phyloP scores from a whole-genome alignment of 2,329 filamentous ascomycete genomes.

The Penicillium sp. region DNA sequence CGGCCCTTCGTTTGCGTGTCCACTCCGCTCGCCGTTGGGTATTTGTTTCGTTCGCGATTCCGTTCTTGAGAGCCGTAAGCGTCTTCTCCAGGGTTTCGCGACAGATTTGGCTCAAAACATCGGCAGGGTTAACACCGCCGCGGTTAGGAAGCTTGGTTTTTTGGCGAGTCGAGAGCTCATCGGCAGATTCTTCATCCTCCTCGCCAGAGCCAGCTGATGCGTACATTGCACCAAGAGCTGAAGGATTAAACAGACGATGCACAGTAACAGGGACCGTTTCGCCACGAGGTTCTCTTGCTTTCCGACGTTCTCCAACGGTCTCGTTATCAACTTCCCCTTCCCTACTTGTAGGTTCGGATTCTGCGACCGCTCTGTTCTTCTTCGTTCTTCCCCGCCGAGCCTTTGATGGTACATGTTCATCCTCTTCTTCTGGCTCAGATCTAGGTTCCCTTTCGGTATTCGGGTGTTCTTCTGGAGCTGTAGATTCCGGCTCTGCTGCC shows the following conservation, averaged over 20 bases:
- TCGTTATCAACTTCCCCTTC: slow-evolving; percentile 14
- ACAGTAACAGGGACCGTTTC: slow-evolving; percentile 44
- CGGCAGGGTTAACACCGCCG: slow-evolving; percentile 52
- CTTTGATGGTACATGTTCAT: slow-evolving; percentile 3
- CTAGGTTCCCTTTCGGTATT: neutral
- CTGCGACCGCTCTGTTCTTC: slow-evolving; percentile 4
- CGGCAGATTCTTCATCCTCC: slow-evolving; percentile 30
- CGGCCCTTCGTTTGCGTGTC: slow-evolving; percentile 48
- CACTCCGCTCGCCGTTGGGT: slow-evolving; percentile 41
- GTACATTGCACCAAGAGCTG: slow-evolving; percentile 28
- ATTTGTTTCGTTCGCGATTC: slow-evolving; percentile 42
- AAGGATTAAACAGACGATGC: slow-evolving; percentile 41
- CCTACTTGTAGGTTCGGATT: slow-evolving; percentile 5
- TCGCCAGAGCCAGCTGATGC: slow-evolving; percentile 20
- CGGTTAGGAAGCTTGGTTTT: slow-evolving; percentile 41
- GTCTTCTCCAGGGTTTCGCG: slow-evolving; percentile 52
- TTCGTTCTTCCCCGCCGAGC: slow-evolving; percentile 6
- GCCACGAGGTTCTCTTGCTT: slow-evolving; percentile 31
- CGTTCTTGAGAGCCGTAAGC: slow-evolving; percentile 43
- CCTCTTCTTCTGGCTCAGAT: neutral
- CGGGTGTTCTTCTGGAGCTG: neutral
- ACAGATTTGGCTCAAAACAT: slow-evolving; percentile 53
- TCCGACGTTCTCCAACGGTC: slow-evolving; percentile 17
- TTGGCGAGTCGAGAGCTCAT: slow-evolving; percentile 34
- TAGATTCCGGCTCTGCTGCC: neutral